Evolutionary conservation across 768 basidiomycete species (phyloP).

Genomic region (Mycena olivaceomarginata): DNA sequence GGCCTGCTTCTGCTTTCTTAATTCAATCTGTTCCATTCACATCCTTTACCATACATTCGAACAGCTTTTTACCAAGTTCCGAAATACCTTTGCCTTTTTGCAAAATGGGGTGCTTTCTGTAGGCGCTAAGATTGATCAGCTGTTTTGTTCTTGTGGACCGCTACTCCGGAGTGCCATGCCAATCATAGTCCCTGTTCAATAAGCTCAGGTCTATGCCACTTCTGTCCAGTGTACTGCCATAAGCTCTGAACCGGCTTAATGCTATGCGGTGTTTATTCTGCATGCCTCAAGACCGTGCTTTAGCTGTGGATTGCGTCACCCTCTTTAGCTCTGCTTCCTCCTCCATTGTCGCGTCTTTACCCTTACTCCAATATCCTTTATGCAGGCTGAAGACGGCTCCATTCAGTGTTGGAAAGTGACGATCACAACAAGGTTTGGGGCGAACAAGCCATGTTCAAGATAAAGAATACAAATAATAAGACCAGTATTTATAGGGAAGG

Average conservation of each 20-base stretch:
- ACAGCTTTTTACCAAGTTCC: neutral
- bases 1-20: neutral
- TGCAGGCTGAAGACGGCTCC: too few relatives aligned
- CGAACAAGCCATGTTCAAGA: too few relatives aligned
- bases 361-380: constrained; percentile 2
- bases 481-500: too few relatives aligned
- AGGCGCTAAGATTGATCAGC: constrained; percentile 7
- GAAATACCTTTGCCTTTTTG: constrained; percentile 6
- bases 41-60: neutral
- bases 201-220: constrained; percentile 9
- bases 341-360: neutral
- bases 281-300: neutral
- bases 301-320: too few relatives aligned
- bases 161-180: too few relatives aligned
- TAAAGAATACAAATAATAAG: too few relatives aligned
- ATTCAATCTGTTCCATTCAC: constrained; percentile 3
- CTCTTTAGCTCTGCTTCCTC: too few relatives aligned
- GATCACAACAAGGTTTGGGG: too few relatives aligned
- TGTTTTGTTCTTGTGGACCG: neutral
- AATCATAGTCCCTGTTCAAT: too few relatives aligned
- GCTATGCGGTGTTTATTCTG: neutral
- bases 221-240: neutral
- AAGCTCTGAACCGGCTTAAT: neutral
- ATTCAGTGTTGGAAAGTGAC: too few relatives aligned
- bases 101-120: neutral